These are phyloP conservation scores for Edaphochlamys debaryana DNA, from an alignment of 139 green algal species.

Conservation along the genomic window DNA sequence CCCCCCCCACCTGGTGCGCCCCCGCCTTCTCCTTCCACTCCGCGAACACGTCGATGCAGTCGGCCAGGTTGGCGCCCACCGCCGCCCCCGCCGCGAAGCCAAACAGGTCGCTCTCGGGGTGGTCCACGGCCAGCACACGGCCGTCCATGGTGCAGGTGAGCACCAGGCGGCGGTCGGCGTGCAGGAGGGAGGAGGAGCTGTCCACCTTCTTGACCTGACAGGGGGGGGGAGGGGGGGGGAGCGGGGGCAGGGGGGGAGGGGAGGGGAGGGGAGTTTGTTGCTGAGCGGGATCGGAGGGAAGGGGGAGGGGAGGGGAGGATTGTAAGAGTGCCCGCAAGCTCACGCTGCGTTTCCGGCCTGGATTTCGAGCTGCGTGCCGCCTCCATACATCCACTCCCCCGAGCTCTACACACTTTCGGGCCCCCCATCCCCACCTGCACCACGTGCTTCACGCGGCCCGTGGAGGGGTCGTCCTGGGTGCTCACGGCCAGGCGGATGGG, in stretches of 20 bases:
- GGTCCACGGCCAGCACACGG: background rate
- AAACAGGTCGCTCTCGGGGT: background rate
- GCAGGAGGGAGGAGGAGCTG: background rate
- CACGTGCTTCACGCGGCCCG: conserved; percentile 43
- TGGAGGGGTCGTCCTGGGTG: conserved; percentile 20
- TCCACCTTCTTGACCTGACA: background rate
- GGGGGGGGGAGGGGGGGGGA: too few relatives aligned
- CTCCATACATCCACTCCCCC: too few relatives aligned
- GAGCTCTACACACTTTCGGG: too few relatives aligned
- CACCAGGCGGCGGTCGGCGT: background rate
- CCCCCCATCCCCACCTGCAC: conserved; percentile 19
- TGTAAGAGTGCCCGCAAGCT: too few relatives aligned
- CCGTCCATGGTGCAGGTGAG: conserved; percentile 4
- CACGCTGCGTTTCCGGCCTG: too few relatives aligned
- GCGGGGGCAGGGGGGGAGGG: too few relatives aligned
- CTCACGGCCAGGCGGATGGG: too few relatives aligned
- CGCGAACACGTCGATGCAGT: conserved; percentile 40
- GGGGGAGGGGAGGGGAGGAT: too few relatives aligned
- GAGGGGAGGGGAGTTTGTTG: too few relatives aligned
- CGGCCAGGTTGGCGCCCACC: conserved; percentile 28
- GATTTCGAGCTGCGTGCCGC: too few relatives aligned
- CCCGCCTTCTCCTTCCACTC: conserved; percentile 36
- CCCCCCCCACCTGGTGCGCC: too few relatives aligned
- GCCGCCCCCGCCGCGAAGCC: background rate
- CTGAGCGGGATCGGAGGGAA: too few relatives aligned